phyloP scores from a whole-genome alignment of 805 yeast species.

The Myxozyma sirexii region DNA sequence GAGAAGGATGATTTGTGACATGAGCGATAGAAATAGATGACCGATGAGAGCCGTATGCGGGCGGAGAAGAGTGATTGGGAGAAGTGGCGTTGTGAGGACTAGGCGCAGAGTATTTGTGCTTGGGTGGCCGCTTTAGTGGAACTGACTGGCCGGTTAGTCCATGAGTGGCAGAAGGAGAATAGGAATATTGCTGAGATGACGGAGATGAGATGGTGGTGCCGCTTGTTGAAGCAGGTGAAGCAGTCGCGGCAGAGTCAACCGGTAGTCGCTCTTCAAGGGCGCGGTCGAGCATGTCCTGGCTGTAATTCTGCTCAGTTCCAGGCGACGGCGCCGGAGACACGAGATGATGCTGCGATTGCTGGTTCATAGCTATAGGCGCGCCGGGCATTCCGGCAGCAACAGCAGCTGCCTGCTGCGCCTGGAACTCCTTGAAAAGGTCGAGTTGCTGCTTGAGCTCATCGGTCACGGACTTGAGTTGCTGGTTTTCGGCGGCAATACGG shows the following conservation, averaged over 20 bases:
- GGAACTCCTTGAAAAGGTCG: constrained; percentile 31
- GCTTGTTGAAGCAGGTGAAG: constrained; percentile 19
- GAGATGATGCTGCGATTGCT: constrained; percentile 43
- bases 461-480: constrained; percentile 37
- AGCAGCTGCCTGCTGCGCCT: constrained; percentile 31
- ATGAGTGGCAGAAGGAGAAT: constrained; percentile 12
- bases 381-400: constrained; percentile 11
- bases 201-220: constrained; percentile 16
- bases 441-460: constrained; percentile 33
- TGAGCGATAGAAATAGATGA: constrained; percentile 8
- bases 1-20: constrained; percentile 8
- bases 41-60: constrained; percentile 1
- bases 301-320: constrained; percentile 36
- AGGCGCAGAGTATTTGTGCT: constrained; percentile 6
- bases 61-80: constrained; percentile 3
- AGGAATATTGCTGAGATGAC: not conserved
- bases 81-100: not conserved
- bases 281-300: constrained; percentile 31
- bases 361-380: constrained; percentile 1
- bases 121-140: constrained; percentile 15
- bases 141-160: constrained; percentile 6
- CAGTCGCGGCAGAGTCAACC: constrained; percentile 17
- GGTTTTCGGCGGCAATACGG: constrained; percentile 44
- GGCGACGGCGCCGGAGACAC: constrained; percentile 59
- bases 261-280: constrained; percentile 33